Conservation (phyloP, 306 rosid species). For the Malus fusca region DNA sequence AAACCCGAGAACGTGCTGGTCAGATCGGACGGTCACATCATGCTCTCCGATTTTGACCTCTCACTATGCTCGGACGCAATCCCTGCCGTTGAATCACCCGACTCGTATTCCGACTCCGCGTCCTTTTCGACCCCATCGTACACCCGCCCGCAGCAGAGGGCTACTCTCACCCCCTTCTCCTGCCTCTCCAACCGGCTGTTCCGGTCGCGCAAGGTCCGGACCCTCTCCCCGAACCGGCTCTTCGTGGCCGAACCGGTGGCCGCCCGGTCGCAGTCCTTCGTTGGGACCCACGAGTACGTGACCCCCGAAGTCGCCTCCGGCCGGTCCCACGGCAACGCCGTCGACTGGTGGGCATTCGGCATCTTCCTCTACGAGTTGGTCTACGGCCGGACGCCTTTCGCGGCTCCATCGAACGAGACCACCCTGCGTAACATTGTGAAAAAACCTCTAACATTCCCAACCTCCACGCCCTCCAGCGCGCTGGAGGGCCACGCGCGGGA, state of each 20-base stretch:
- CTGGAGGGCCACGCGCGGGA: conserved; percentile 79
- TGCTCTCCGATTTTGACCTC: conserved; percentile 95
- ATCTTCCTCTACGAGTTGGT: conserved; percentile 76
- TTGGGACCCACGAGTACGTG: conserved; percentile 93
- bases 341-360: conserved; percentile 98
- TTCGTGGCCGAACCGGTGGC: conserved; percentile 89
- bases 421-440: conserved; percentile 63
- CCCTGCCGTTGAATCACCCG: conserved; percentile 79
- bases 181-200: conserved; percentile 55
- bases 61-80: conserved; percentile 70
- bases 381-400: conserved; percentile 86
- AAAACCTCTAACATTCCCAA: conserved; percentile 53
- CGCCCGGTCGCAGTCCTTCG: conserved; percentile 83
- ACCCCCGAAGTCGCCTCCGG: conserved; percentile 96
- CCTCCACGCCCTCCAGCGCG: conserved; percentile 32
- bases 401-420: conserved; percentile 59
- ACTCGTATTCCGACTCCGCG: conserved; percentile 23
- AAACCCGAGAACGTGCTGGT: conserved; percentile 95
- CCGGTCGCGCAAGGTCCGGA: conserved; percentile 72
- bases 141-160: conserved; percentile 22
- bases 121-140: conserved; percentile 5
- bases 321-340: conserved; percentile 94
- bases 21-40: conserved; percentile 98
- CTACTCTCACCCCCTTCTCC: conserved; percentile 24
- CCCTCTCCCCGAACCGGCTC: conserved; percentile 51